phyloP scores from a whole-genome alignment of 228 moss, liverwort and hornwort genomes.

The Sphagnum magellanicum region DNA sequence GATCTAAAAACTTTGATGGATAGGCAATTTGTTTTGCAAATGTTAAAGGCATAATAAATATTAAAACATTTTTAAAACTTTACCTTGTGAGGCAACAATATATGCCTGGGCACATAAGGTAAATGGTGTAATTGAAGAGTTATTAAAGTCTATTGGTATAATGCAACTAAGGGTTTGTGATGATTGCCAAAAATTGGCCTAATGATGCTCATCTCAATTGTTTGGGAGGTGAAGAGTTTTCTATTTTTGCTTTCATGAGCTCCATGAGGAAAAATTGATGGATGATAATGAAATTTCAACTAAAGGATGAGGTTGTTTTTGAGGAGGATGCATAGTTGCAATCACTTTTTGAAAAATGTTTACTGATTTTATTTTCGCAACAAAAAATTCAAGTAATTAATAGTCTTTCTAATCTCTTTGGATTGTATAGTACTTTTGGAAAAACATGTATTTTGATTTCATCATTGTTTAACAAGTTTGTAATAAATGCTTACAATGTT shows the following conservation, averaged over 20 bases:
- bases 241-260: no score
- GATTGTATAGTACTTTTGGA: not conserved
- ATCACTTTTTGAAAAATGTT: no score
- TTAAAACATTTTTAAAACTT: no score
- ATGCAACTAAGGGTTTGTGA: not conserved
- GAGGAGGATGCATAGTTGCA: not conserved
- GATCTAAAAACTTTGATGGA: no score
- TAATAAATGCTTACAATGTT: not conserved
- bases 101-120: no score
- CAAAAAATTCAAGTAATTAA: not conserved
- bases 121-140: no score
- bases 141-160: no score
- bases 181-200: not conserved
- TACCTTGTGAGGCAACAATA: no score
- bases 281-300: not conserved
- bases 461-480: not conserved
- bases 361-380: not conserved
- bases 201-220: no score
- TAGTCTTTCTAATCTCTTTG: not conserved
- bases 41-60: no score
- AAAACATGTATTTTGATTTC: not conserved
- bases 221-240: no score
- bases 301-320: not conserved
- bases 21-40: no score
- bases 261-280: not conserved